Evolutionary conservation across 257 asterid genomes (phyloP).

Genomic region (Euphrasia confusa): DNA sequence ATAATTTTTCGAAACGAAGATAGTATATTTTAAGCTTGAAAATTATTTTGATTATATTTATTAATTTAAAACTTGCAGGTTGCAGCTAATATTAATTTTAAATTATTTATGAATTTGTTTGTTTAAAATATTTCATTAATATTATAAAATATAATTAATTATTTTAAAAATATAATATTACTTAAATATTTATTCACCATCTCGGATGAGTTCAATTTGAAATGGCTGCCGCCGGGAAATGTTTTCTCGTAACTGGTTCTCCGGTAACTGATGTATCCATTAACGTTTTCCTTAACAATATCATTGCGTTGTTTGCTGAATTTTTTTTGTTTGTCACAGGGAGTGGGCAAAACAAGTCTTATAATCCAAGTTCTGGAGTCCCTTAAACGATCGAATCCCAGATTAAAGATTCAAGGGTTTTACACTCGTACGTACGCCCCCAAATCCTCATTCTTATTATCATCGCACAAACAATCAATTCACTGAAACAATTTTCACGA

Average conservation of each 20-base stretch:
- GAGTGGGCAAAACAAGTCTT: conserved; percentile 83
- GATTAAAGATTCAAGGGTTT: conserved; percentile 73
- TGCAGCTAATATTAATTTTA: too few species aligned
- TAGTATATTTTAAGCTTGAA: too few species aligned
- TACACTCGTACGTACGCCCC: conserved; percentile 71
- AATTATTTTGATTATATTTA: too few species aligned
- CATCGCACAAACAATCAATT: neutral
- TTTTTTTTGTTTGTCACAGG: conserved; percentile 32
- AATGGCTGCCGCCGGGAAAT: conserved; percentile 46
- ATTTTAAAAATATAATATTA: too few species aligned
- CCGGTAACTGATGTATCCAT: conserved; percentile 33
- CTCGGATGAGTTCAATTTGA: neutral
- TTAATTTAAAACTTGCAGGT: too few species aligned
- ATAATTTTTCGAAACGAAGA: too few species aligned
- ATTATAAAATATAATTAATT: too few species aligned
- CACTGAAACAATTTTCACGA: neutral
- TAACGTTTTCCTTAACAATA: neutral
- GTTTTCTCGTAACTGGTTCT: conserved; percentile 71
- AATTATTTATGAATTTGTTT: too few species aligned
- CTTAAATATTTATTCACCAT: too few species aligned
- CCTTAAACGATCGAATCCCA: conserved; percentile 50
- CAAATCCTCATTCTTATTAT: neutral
- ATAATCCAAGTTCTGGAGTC: conserved; percentile 61
- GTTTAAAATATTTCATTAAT: too few species aligned
- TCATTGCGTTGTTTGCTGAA: neutral